Conservation (phyloP, 208 protist species). For the Trichomonas vaginalis region DNA sequence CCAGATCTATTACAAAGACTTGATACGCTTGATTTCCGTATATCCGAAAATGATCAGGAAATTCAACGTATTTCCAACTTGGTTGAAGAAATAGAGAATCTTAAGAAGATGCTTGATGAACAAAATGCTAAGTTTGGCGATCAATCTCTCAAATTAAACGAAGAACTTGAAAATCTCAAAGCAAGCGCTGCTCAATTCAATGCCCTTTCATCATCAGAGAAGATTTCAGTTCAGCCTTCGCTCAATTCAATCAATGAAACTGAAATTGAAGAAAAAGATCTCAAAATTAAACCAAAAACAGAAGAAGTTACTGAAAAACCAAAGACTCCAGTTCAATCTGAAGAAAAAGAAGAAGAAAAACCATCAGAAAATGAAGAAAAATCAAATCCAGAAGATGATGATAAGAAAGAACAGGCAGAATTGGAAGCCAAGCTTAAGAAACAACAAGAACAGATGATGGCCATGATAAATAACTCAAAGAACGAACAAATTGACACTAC, state of each 20-base stretch:
- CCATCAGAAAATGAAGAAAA: background rate
- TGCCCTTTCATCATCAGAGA: background rate
- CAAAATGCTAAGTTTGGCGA: background rate
- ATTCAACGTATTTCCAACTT: background rate
- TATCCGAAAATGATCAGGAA: background rate
- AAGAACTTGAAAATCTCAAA: background rate
- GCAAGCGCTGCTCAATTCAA: background rate
- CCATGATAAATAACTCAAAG: background rate
- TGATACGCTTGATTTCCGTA: background rate
- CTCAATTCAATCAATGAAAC: background rate
- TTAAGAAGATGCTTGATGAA: background rate
- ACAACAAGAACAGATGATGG: background rate
- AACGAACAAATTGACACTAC: background rate
- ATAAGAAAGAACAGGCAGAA: background rate
- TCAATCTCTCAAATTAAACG: background rate
- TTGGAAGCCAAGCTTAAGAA: background rate
- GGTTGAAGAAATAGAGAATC: background rate
- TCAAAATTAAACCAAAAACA: background rate
- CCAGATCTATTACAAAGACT: background rate
- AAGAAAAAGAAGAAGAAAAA: background rate
- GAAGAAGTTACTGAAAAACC: background rate
- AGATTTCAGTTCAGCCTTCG: background rate
- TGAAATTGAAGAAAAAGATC: background rate
- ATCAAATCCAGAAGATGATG: no score
- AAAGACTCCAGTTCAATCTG: background rate